phyloP scores from a whole-genome alignment of 2,329 filamentous ascomycete species.

The Diaporthe batatas region DNA sequence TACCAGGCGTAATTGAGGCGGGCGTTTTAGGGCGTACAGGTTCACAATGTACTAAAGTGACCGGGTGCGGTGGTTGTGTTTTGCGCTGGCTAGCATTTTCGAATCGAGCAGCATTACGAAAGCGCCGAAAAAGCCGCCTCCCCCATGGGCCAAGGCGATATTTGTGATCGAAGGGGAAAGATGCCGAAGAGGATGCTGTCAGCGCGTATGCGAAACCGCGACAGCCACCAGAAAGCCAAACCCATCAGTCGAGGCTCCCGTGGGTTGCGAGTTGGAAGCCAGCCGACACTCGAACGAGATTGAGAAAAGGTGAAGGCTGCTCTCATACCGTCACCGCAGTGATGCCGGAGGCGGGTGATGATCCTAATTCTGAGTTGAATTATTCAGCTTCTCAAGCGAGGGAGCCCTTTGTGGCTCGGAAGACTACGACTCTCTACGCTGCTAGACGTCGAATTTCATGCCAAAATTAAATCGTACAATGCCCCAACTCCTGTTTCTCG shows the following conservation, averaged over 20 bases:
- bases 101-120: conserved; percentile 21
- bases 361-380: conserved; percentile 5
- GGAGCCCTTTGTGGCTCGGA: conserved; percentile 6
- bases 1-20: conserved; percentile 33
- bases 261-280: too few species aligned
- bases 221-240: neutral
- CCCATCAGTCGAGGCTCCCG: neutral
- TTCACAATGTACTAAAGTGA: conserved; percentile 33
- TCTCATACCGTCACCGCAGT: neutral
- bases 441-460: conserved; percentile 23
- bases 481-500: conserved; percentile 12
- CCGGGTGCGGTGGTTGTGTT: conserved; percentile 21
- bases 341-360: too few species aligned
- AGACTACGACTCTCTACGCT: conserved; percentile 15
- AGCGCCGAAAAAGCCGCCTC: neutral
- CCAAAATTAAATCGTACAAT: conserved; percentile 25
- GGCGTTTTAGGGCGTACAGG: conserved; percentile 42
- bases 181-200: neutral
- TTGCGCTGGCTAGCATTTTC: conserved; percentile 28
- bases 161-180: neutral
- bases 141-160: neutral
- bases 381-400: conserved; percentile 19
- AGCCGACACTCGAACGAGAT: too few species aligned
- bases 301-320: neutral
- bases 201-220: neutral